Evolutionary conservation across 2,329 filamentous ascomycete genomes (phyloP).

Genomic region (Botryosphaeria dothidea): DNA sequence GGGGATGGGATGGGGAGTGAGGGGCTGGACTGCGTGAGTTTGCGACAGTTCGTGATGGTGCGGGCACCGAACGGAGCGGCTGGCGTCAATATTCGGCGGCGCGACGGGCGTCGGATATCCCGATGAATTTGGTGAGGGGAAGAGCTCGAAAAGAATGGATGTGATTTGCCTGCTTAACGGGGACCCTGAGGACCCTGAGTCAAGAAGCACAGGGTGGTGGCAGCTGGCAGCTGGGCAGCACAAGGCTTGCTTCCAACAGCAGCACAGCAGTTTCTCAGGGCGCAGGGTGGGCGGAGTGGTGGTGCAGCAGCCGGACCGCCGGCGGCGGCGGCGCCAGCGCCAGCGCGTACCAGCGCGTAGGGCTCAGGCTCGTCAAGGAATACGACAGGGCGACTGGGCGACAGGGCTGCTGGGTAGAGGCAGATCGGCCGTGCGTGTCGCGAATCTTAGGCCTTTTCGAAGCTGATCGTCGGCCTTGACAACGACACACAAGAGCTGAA

Average conservation of each 20-base stretch:
- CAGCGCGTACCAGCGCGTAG: background rate
- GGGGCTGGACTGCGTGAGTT: background rate
- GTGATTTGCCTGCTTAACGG: background rate
- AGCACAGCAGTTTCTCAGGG: background rate
- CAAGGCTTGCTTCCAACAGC: background rate
- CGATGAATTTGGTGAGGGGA: background rate
- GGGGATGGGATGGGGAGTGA: background rate
- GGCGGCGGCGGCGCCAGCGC: background rate
- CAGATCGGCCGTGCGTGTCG: constrained; percentile 16
- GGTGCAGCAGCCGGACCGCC: background rate
- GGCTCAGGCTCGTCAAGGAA: background rate
- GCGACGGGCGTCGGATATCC: constrained; percentile 1
- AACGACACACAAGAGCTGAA: background rate
- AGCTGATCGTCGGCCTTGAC: background rate
- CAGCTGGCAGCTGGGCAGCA: background rate
- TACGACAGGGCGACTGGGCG: constrained; percentile 3
- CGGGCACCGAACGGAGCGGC: background rate
- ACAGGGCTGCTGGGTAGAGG: background rate
- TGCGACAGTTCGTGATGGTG: background rate
- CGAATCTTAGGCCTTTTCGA: constrained; percentile 4
- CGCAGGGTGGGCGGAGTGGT: background rate
- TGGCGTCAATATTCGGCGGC: background rate
- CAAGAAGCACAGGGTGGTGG: background rate
- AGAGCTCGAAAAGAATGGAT: background rate
- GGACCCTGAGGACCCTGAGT: background rate